Percentiles rank a stretch among this genome's conserved stretches.
Conservation (phyloP, 306 rosid species). For the Inga laurina region DNA sequence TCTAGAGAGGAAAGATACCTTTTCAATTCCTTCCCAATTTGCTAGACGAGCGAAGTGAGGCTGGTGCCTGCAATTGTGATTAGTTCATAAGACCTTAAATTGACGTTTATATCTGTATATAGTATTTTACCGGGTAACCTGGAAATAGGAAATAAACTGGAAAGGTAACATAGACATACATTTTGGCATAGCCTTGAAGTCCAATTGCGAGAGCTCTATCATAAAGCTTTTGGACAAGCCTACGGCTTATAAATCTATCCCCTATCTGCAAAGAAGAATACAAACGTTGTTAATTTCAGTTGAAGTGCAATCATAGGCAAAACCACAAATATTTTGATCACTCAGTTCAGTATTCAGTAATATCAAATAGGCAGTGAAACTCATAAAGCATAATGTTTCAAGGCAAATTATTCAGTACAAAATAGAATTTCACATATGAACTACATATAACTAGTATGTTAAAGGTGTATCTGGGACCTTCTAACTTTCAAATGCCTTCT, state of each 20-base stretch:
- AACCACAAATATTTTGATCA: constrained; percentile 16
- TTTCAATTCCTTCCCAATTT: constrained; percentile 92
- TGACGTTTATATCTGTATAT: constrained; percentile 3
- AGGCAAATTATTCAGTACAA: constrained; percentile 3
- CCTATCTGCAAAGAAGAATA: constrained; percentile 66
- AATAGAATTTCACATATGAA: constrained; percentile 22
- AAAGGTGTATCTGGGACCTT: constrained; percentile 7
- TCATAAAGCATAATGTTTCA: constrained; percentile 5
- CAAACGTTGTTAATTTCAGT: constrained; percentile 18
- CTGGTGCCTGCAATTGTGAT: constrained; percentile 72
- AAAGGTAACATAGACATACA: constrained; percentile 58
- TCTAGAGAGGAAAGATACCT: constrained; percentile 46
- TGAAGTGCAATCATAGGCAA: constrained; percentile 27
- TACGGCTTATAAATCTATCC: constrained; percentile 86
- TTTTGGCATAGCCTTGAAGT: constrained; percentile 87
- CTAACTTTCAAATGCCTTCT: constrained; percentile 17
- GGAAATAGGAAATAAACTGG: constrained; percentile 19
- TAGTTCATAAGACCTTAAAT: neutral
- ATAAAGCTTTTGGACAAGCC: constrained; percentile 78
- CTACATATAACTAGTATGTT: constrained; percentile 10
- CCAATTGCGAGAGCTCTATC: constrained; percentile 86
- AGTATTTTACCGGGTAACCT: neutral
- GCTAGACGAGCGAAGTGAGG: constrained; percentile 83
- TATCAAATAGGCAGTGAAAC: constrained; percentile 18
- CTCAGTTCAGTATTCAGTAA: constrained; percentile 19